Evolutionary conservation across 2,329 filamentous ascomycete genomes (phyloP).

Genomic region (Hypoxylon rubiginosum): DNA sequence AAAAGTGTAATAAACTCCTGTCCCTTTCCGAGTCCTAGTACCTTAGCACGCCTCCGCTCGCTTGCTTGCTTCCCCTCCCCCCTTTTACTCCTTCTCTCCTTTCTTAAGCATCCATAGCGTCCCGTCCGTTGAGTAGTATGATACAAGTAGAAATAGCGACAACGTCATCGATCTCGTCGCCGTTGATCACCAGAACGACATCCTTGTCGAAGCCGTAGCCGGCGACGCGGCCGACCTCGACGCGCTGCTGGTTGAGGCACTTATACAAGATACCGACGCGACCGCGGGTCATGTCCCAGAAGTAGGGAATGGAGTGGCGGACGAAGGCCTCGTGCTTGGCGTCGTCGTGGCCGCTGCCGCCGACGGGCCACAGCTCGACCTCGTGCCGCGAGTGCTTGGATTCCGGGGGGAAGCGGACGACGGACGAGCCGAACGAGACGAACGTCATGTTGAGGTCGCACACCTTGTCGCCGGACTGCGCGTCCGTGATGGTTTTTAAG

Average conservation of each 20-base stretch:
- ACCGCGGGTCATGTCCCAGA: constrained; percentile 53
- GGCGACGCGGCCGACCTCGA: constrained; percentile 50
- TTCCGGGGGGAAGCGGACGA: constrained; percentile 50
- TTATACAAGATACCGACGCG: constrained; percentile 52
- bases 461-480: constrained; percentile 42
- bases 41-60: background rate
- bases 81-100: constrained; percentile 1
- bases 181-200: constrained; percentile 51
- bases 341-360: constrained; percentile 38
- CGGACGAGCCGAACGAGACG: constrained; percentile 50
- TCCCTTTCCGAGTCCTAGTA: background rate
- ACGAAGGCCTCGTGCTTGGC: constrained; percentile 54
- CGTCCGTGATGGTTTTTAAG: constrained; percentile 51
- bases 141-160: constrained; percentile 51
- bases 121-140: constrained; percentile 52
- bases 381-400: constrained; percentile 50
- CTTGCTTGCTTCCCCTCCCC: background rate
- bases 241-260: constrained; percentile 53
- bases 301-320: constrained; percentile 52
- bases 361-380: constrained; percentile 52
- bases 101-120: constrained; percentile 51
- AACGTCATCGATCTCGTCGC: constrained; percentile 50
- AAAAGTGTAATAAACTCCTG: background rate
- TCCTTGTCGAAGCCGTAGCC: constrained; percentile 52
- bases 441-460: constrained; percentile 56